Base-by-base conservation (phyloP, 257 asterid species). In the Solanum medicagineum region DNA sequence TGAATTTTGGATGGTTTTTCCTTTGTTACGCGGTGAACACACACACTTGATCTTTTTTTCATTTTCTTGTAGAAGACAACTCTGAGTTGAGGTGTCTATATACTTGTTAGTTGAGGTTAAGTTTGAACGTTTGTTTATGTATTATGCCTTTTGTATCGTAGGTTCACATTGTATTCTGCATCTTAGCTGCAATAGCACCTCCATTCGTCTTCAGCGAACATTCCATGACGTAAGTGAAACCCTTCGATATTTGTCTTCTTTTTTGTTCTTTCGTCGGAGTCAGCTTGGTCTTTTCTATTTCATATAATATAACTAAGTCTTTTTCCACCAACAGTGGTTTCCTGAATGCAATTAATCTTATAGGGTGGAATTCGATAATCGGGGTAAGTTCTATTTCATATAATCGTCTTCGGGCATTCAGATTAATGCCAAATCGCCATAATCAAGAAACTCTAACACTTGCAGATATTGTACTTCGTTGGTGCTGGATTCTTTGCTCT, bases 1-100 rank as follows among this genome's bases (percentile, higher is more conserved):
- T 95, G 85, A 93, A 89, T 84, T 94, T 94, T 83, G 97, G 97
- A 36, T 92, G 95, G 97, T 94, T 94, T 90, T 94, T 95, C 93
- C 79, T 94, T 87, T 42, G 87, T 59, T 95, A 95, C 66, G 9
- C 79, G 85, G 99, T 94, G 86, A 89, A 86, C 68, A 84, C 81
- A 47, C 54, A 19, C 10, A 56, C 79, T 17, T 53, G 63, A 22
- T 69, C 55, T 16, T 16, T 75, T 60, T 53, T 49, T 51, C 84
- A 26, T 26, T 75, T 75, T 44, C 55, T 73, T 44, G 13, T 44
- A 20, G 10, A 20, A 1, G 44, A 69, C 15, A 16, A 40, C n/a
- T 69, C 51, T 69, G 77, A 66, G 11, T 32, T 16, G 47, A 44
- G 47, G 8, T 44, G 47, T 44, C 20, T 57, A 20, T 36, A 36